Evolutionary conservation across 2,329 filamentous ascomycete species (phyloP).

Genomic region (Cladosporium sp.): DNA sequence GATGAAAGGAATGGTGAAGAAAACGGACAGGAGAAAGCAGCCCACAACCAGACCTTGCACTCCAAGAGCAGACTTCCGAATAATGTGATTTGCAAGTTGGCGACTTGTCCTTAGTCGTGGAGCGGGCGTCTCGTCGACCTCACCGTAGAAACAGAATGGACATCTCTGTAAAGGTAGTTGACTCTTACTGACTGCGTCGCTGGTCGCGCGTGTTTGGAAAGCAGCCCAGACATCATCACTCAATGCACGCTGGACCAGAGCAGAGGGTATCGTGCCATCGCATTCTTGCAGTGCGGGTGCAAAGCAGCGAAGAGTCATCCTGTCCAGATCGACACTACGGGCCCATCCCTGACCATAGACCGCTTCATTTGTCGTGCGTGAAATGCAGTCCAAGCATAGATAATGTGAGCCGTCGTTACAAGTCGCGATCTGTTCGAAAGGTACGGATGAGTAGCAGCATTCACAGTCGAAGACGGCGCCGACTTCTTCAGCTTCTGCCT

Average conservation of each 20-base stretch:
- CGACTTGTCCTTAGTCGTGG: constrained; percentile 18
- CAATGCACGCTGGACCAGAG: constrained; percentile 70
- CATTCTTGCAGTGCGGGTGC: constrained; percentile 67
- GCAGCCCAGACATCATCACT: constrained; percentile 68
- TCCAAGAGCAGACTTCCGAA: constrained; percentile 30
- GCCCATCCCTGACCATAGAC: constrained; percentile 92
- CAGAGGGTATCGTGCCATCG: constrained; percentile 64
- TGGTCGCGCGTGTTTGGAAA: constrained; percentile 74
- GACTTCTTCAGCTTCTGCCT: constrained; percentile 44
- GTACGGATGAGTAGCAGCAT: constrained; percentile 68
- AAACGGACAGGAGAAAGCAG: constrained; percentile 25
- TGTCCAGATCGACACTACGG: constrained; percentile 68
- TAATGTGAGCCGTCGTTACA: constrained; percentile 67
- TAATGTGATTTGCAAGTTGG: constrained; percentile 23
- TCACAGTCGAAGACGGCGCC: constrained; percentile 62
- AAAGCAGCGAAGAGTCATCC: constrained; percentile 76
- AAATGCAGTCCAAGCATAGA: constrained; percentile 78
- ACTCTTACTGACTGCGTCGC: constrained; percentile 69
- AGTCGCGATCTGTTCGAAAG: constrained; percentile 71
- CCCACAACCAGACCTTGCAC: constrained; percentile 46
- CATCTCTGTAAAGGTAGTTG: constrained; percentile 74
- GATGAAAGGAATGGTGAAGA: constrained; percentile 41
- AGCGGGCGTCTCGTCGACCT: constrained; percentile 59
- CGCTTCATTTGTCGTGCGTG: constrained; percentile 76
- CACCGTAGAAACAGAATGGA: constrained; percentile 87